Base-by-base conservation (phyloP, 371 early-diverging fungal genomes). In the Syncephalastrum monosporum region DNA sequence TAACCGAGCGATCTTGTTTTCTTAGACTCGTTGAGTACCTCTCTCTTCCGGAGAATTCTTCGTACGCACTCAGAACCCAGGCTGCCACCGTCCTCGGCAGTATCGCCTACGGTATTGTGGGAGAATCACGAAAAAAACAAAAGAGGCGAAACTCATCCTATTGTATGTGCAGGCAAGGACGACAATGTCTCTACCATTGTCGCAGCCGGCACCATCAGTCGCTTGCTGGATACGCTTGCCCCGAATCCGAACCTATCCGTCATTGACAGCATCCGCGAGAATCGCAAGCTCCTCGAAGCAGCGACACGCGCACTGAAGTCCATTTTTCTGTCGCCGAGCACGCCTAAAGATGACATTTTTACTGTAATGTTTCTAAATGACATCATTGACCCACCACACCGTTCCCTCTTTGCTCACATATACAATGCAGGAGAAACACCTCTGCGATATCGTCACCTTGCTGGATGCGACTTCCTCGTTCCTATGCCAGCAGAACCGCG, bases 61-160 rank as follows among this genome's bases (percentile, higher is more conserved):
- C 63, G 13, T 73, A 68, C 43, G 65, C 70, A n/a, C 46, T 84
- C 1, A 81, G 82, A 54, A 84, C 84, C 5, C 86, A 92, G 67
- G 82, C 90, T 7, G 83, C 80, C 24, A 86, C 87, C 42, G 83
- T 90, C 38, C 78, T 92, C 25, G 91, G 92, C n/a, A 89, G 89
- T 53, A 84, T 92, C 62, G 90, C 90, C 23, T 85, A 89, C 70
- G 91, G 89, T 85, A 76, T 33, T 33, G 10, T 10, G 38, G 38
- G 38, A 33, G 38, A 33, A 33, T 33, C 38, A 33, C 14, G 8
- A 43, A 50, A 60, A 52, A 5, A 59, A 25, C 1, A n/a, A 21
- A 25, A 56, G 17, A 19, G 13, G 45, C 16, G 16, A 42, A 16
- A 42, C 33, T 27, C 33, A 49, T 54, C 46, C 42, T 24, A 23